phyloP scores from a whole-genome alignment of 202 grass and related monocot species.

The Carex sylvatica region DNA sequence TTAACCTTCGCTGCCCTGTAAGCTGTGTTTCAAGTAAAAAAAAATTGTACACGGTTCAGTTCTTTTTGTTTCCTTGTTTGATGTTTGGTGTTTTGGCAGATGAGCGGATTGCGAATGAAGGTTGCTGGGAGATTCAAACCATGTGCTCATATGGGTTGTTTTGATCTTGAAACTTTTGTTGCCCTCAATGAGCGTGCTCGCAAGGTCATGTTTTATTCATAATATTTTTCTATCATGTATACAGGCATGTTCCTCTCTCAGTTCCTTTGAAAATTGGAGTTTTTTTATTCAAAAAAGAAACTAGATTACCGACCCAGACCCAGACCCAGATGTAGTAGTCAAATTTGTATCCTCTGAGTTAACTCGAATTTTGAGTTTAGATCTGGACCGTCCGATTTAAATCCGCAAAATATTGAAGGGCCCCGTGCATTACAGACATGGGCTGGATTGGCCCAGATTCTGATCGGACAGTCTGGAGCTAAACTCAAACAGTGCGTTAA shows the following conservation, averaged over 20 bases:
- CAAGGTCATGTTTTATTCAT: constrained; percentile 48
- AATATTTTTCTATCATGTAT: not conserved
- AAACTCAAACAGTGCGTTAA: too few relatives aligned
- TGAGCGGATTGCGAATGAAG: constrained; percentile 79
- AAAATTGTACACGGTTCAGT: not conserved
- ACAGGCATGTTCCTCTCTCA: not conserved
- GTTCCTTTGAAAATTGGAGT: not conserved
- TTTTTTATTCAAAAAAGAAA: too few relatives aligned
- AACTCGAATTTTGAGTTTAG: too few relatives aligned
- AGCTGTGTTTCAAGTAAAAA: constrained; percentile 27
- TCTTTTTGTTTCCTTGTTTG: constrained; percentile 17
- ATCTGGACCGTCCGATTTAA: too few relatives aligned
- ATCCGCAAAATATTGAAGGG: too few relatives aligned
- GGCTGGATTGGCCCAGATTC: too few relatives aligned
- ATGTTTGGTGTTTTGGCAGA: constrained; percentile 41
- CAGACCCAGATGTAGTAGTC: not conserved
- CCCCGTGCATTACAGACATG: too few relatives aligned
- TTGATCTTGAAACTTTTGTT: constrained; percentile 91
- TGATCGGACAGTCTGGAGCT: too few relatives aligned
- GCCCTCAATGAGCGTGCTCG: constrained; percentile 72
- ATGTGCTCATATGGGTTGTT: constrained; percentile 81
- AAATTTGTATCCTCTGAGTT: too few relatives aligned
- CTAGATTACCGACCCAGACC: too few relatives aligned
- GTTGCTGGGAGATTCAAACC: constrained; percentile 76
- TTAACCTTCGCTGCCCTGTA: constrained; percentile 88